A percentile compares a stretch with the other conserved stretches of the same genome.
These are phyloP conservation scores for Sphagnurus paluster DNA, from an alignment of 1,284 basidiomycete genomes.

Conservation along the genomic window DNA sequence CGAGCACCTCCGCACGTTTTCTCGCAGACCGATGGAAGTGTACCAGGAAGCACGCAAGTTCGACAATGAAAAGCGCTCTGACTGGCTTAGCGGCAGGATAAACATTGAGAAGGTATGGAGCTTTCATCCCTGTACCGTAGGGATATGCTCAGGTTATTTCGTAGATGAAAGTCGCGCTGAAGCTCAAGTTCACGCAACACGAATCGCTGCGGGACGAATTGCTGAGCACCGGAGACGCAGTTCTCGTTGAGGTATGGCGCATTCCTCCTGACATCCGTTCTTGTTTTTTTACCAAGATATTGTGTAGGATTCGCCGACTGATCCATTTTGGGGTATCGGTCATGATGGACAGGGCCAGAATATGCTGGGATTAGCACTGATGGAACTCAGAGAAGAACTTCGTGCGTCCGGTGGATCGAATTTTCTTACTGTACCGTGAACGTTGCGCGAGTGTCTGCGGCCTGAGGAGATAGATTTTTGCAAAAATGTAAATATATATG, in stretches of 20 bases:
- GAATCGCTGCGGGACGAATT: conserved; percentile 48
- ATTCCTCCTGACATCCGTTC: not conserved
- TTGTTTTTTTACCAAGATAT: not conserved
- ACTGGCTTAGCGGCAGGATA: conserved; percentile 62
- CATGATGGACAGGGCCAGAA: conserved; percentile 59
- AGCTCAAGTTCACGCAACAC: conserved; percentile 67
- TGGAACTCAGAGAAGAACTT: conserved; percentile 48
- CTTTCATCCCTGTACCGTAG: not conserved
- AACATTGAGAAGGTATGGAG: conserved; percentile 55
- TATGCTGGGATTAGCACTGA: conserved; percentile 71
- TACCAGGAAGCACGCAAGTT: conserved; percentile 62
- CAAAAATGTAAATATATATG: too few species aligned
- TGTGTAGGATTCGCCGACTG: conserved; percentile 64
- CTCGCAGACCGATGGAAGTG: conserved; percentile 52
- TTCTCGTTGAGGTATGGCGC: conserved; percentile 56
- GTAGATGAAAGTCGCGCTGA: conserved; percentile 61
- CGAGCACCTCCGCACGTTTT: conserved; percentile 61
- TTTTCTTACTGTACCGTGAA: not conserved
- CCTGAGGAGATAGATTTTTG: too few species aligned
- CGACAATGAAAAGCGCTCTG: conserved; percentile 51
- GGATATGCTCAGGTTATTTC: not conserved
- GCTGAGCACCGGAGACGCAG: conserved; percentile 57
- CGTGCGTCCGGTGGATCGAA: not conserved
- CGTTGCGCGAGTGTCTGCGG: too few species aligned
- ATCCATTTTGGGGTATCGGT: conserved; percentile 72